These are phyloP conservation scores for Penicillium argentinense DNA, from an alignment of 495 filamentous ascomycete genomes.

Conservation along the genomic window DNA sequence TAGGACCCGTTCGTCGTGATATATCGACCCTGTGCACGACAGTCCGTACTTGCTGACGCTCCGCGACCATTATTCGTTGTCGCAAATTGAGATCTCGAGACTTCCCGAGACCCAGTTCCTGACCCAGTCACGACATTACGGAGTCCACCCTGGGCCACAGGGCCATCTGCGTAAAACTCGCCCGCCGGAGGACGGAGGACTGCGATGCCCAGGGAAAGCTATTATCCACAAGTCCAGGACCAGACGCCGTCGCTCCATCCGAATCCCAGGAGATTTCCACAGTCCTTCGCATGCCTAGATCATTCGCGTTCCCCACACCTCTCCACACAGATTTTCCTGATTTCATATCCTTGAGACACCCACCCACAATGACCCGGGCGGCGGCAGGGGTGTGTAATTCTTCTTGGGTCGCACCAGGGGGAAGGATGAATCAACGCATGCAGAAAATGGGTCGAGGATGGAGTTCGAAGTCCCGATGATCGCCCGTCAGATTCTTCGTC, in stretches of 20 bases:
- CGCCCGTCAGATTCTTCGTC: constrained; percentile 6
- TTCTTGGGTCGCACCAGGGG: constrained; percentile 10
- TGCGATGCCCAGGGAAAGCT: background rate
- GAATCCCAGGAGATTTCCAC: background rate
- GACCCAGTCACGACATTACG: background rate
- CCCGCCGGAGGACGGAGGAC: background rate
- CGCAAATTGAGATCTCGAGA: constrained; percentile 1
- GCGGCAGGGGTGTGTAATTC: constrained; percentile 19
- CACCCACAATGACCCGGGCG: constrained; percentile 9
- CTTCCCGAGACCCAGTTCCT: background rate
- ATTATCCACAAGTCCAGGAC: background rate
- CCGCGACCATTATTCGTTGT: background rate
- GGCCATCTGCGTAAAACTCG: too few relatives aligned
- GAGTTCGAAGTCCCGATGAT: constrained; percentile 6
- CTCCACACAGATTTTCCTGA: background rate
- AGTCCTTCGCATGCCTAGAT: too few relatives aligned
- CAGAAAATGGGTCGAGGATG: background rate
- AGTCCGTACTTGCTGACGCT: background rate
- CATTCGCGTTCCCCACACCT: background rate
- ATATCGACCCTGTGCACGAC: too few relatives aligned
- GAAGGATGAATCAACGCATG: background rate
- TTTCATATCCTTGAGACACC: constrained; percentile 20
- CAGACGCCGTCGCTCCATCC: too few relatives aligned
- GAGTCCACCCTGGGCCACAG: background rate
- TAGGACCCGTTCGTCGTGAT: too few relatives aligned